Conservation (phyloP, 768 basidiomycete species). For the Tephrocybe sp. region DNA sequence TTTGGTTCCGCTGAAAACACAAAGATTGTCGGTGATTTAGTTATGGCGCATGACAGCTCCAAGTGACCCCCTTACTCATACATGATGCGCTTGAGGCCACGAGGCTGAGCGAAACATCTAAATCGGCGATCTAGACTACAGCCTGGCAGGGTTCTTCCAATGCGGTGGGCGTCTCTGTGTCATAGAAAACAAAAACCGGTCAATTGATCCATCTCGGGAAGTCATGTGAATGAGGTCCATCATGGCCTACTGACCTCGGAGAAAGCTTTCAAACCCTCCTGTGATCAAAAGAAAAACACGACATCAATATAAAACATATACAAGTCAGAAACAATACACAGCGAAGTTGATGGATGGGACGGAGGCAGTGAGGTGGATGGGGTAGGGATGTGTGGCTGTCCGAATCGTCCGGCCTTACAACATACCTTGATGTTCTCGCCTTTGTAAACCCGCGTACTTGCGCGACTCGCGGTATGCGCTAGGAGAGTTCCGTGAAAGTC, state of each 20-base stretch:
- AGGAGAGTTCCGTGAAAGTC: conserved; percentile 49
- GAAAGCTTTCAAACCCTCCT: conserved; percentile 76
- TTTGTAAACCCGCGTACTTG: conserved; percentile 51
- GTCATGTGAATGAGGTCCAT: conserved; percentile 1
- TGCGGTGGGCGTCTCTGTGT: conserved; percentile 40
- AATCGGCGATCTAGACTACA: conserved; percentile 27
- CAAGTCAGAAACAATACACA: conserved; percentile 2
- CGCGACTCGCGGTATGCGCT: conserved; percentile 41
- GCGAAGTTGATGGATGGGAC: too few relatives aligned
- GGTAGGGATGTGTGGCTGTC: too few relatives aligned
- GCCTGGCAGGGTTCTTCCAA: conserved; percentile 59
- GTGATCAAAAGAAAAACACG: conserved; percentile 13
- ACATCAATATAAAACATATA: not conserved
- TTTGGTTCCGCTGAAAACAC: too few relatives aligned
- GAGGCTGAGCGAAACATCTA: too few relatives aligned
- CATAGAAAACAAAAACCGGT: not conserved
- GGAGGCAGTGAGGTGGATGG: too few relatives aligned
- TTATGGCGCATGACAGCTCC: too few relatives aligned
- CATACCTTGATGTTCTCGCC: conserved; percentile 74
- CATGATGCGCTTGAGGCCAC: too few relatives aligned
- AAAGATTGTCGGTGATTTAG: too few relatives aligned
- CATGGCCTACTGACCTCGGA: conserved; percentile 44
- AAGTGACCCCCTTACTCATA: too few relatives aligned
- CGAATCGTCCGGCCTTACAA: conserved; percentile 18
- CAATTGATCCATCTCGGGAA: not conserved